Evolutionary conservation across 2,329 filamentous ascomycete species (phyloP).

Genomic region (Pseudogymnoascus sp.): DNA sequence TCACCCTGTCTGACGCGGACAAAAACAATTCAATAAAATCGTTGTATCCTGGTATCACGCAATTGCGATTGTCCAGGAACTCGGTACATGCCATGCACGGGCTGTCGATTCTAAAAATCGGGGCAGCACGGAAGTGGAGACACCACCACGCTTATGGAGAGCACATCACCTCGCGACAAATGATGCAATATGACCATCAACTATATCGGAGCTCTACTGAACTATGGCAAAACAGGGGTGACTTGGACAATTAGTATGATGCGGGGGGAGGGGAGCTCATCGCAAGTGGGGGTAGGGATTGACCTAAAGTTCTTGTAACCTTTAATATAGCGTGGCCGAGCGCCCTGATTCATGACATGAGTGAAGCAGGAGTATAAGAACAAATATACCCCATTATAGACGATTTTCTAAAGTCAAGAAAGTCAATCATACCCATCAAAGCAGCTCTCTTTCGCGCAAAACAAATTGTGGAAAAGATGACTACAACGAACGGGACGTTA

Average conservation of each 20-base stretch:
- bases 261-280: not conserved
- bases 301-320: not conserved
- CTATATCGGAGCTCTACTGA: not conserved
- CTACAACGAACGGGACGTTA: not conserved
- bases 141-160: not conserved
- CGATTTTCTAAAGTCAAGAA: not conserved
- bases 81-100: not conserved
- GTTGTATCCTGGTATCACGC: not conserved
- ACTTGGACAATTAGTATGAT: not conserved
- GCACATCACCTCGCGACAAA: conserved; percentile 10
- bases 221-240: not conserved
- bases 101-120: conserved; percentile 1
- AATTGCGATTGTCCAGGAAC: not conserved
- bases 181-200: not conserved
- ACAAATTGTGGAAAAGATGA: not conserved
- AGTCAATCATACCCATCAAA: not conserved
- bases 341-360: not conserved
- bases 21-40: not conserved
- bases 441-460: not conserved
- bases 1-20: too few relatives aligned
- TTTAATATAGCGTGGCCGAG: conserved; percentile 3
- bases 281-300: not conserved
- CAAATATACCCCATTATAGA: not conserved
- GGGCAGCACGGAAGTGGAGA: not conserved
- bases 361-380: not conserved